Conservation (phyloP, 2,329 filamentous ascomycete genomes). For the Didymella pinodella region DNA sequence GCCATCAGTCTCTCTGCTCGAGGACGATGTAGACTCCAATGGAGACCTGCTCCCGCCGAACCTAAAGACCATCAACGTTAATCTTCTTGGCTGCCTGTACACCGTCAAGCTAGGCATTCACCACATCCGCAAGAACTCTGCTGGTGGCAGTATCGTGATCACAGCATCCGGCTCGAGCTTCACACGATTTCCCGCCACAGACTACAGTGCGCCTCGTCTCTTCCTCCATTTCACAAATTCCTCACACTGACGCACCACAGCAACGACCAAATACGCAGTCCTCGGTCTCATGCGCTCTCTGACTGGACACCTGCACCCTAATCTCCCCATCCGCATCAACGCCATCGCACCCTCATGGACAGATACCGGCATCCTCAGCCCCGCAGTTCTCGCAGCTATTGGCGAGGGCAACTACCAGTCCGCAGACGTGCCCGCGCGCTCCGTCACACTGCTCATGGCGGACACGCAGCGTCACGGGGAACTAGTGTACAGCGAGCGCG, state of each 20-base stretch:
- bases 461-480: slow-evolving; percentile 37
- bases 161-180: slow-evolving; percentile 44
- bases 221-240: too few species aligned
- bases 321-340: slow-evolving; percentile 45
- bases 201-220: slow-evolving; percentile 38
- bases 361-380: slow-evolving; percentile 36
- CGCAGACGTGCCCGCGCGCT: slow-evolving; percentile 37
- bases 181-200: slow-evolving; percentile 32
- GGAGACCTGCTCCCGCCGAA: slow-evolving; percentile 41
- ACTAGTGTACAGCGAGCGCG: slow-evolving; percentile 37
- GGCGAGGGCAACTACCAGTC: slow-evolving; percentile 32
- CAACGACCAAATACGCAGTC: slow-evolving; percentile 44
- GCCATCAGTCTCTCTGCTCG: slow-evolving; percentile 29
- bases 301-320: slow-evolving; percentile 28
- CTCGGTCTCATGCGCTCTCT: slow-evolving; percentile 43
- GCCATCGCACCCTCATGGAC: slow-evolving; percentile 46
- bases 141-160: slow-evolving; percentile 45
- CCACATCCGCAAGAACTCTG: slow-evolving; percentile 36
- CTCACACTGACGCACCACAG: slow-evolving; percentile 25
- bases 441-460: slow-evolving; percentile 38
- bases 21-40: slow-evolving; percentile 41
- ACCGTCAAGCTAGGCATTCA: slow-evolving; percentile 42
- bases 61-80: slow-evolving; percentile 39
- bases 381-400: slow-evolving; percentile 22
- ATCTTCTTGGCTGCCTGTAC: slow-evolving; percentile 41